Conservation (phyloP, 371 early-diverging fungal genomes). For the Caulochytrium protostelioides region DNA sequence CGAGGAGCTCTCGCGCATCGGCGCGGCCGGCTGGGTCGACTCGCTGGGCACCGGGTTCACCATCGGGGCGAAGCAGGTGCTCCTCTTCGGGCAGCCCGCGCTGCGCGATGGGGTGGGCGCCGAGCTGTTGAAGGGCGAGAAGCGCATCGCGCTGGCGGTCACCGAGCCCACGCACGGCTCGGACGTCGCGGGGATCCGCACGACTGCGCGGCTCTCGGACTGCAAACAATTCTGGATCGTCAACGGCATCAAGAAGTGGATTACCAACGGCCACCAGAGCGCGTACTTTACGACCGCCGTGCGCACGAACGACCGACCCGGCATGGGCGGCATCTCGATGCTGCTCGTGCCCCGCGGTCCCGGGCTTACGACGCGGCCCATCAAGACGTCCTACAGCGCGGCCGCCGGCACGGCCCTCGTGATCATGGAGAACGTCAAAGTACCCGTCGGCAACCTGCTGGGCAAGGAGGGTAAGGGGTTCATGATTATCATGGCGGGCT, state of each 20-base stretch:
- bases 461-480: conserved; percentile 15
- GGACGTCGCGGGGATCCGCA: conserved; percentile 18
- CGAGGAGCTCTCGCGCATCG: conserved; percentile 16
- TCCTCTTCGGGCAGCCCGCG: conserved; percentile 13
- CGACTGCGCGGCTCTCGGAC: conserved; percentile 16
- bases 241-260: conserved; percentile 27
- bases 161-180: conserved; percentile 20
- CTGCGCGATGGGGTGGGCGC: conserved; percentile 11
- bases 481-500: conserved; percentile 11
- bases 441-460: conserved; percentile 19
- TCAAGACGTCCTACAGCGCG: conserved; percentile 39
- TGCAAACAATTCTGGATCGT: conserved; percentile 27
- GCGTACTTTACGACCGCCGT: conserved; percentile 19
- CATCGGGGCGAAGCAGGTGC: conserved; percentile 8
- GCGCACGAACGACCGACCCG: conserved; percentile 12
- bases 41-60: conserved; percentile 4
- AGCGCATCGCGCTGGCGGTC: conserved; percentile 22
- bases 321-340: conserved; percentile 21
- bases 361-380: conserved; percentile 31
- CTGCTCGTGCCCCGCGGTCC: conserved; percentile 20
- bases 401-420: conserved; percentile 31
- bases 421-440: conserved; percentile 19
- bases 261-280: conserved; percentile 15
- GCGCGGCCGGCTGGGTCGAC: conserved; percentile 15
- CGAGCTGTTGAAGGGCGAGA: conserved; percentile 14